Percentiles rank a stretch among this genome's conserved stretches.
Evolutionary conservation across 2,329 filamentous ascomycete species (phyloP).

Genomic region (Penicillium sp.): DNA sequence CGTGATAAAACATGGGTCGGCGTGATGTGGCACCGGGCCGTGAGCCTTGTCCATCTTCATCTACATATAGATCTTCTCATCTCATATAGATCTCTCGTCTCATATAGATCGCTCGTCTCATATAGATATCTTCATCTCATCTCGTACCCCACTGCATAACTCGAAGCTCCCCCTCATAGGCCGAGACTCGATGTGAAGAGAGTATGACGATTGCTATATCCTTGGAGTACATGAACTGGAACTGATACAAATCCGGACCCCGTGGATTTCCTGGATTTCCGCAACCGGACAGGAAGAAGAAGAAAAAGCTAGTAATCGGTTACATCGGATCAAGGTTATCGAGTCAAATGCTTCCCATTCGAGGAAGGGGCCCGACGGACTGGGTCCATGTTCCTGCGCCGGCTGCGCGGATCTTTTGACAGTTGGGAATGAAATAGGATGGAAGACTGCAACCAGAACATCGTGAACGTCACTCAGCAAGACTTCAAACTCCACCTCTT

Average conservation of each 20-base stretch:
- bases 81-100: background rate
- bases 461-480: conserved; percentile 17
- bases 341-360: conserved; percentile 1
- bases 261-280: background rate
- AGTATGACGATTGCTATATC: background rate
- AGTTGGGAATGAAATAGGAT: conserved; percentile 4
- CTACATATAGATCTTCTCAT: background rate
- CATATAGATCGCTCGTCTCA: too few relatives aligned
- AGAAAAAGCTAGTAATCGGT: background rate
- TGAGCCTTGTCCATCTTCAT: too few relatives aligned
- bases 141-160: background rate
- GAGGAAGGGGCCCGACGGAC: conserved; percentile 21
- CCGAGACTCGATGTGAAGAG: background rate
- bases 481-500: conserved; percentile 10
- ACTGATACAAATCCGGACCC: background rate
- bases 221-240: background rate
- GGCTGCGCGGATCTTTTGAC: conserved; percentile 19
- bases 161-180: background rate
- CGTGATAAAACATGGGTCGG: conserved; percentile 14
- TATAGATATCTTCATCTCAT: background rate
- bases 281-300: background rate
- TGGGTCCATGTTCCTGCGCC: conserved; percentile 30
- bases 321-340: background rate
- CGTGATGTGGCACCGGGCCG: conserved; percentile 6
- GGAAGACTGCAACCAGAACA: conserved; percentile 3